Conservation (phyloP, 78 protist species). For the Mantamonas sphyraenae region DNA sequence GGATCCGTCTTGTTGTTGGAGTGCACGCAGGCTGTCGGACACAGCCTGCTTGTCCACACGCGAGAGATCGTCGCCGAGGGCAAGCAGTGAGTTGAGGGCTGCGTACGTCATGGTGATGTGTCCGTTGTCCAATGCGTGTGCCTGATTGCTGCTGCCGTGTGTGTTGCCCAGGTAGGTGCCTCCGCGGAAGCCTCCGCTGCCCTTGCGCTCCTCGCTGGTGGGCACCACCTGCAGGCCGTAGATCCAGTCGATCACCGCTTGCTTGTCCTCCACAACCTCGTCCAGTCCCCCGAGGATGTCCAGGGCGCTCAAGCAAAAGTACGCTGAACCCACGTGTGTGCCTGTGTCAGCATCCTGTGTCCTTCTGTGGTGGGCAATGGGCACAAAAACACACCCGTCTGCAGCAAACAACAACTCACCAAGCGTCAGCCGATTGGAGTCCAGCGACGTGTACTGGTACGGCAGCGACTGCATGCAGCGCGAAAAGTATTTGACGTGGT, state of each 20-base stretch:
- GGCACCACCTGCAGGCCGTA: constrained; percentile 53
- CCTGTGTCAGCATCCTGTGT: too few species aligned
- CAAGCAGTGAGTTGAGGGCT: constrained; percentile 42
- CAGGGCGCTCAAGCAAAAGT: constrained; percentile 47
- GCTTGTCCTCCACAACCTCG: constrained; percentile 7
- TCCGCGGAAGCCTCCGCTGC: constrained; percentile 30
- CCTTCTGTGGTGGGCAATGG: too few species aligned
- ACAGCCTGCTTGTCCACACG: constrained; percentile 46
- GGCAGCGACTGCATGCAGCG: neutral
- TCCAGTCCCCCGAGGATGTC: constrained; percentile 42
- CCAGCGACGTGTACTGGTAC: constrained; percentile 18
- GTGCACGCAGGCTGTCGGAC: constrained; percentile 5
- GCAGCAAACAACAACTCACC: too few species aligned
- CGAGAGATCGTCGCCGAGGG: constrained; percentile 45
- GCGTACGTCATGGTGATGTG: constrained; percentile 62
- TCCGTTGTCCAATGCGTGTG: neutral
- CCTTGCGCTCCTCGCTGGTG: constrained; percentile 18
- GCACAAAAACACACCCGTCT: too few species aligned
- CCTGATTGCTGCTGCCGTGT: neutral
- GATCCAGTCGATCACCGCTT: constrained; percentile 34
- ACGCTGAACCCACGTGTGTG: too few species aligned
- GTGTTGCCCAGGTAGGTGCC: neutral
- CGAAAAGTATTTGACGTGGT: neutral
- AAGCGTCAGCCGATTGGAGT: constrained; percentile 38
- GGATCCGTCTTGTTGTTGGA: constrained; percentile 16